phyloP scores from a whole-genome alignment of 1,284 basidiomycete species.

The Pseudozyma sp. region DNA sequence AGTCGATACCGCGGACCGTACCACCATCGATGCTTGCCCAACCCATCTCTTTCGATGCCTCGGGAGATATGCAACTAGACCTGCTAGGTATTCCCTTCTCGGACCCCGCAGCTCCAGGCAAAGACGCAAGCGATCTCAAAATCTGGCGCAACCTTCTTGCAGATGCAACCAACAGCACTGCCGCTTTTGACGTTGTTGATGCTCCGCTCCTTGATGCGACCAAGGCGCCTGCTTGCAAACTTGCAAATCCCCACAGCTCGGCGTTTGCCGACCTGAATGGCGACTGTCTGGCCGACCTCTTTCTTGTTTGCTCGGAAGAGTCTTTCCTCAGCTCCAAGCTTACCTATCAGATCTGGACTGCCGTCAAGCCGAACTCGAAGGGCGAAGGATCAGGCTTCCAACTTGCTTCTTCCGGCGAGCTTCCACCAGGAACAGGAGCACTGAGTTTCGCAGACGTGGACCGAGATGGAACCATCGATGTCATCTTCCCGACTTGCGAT shows the following conservation, averaged over 20 bases:
- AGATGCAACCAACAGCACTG: slow-evolving; percentile 16
- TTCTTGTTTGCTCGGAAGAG: slow-evolving; percentile 82
- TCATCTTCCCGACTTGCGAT: slow-evolving; percentile 88
- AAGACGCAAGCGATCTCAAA: slow-evolving; percentile 42
- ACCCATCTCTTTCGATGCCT: slow-evolving; percentile 85
- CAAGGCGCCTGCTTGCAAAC: slow-evolving; percentile 73
- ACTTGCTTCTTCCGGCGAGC: slow-evolving; percentile 76
- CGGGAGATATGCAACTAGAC: slow-evolving; percentile 89
- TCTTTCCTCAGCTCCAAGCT: slow-evolving; percentile 65
- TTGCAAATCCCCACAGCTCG: slow-evolving; percentile 90
- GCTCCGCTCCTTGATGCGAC: slow-evolving; percentile 29
- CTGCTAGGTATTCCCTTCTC: slow-evolving; percentile 78
- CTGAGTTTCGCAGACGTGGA: slow-evolving; percentile 93
- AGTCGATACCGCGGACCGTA: slow-evolving; percentile 70
- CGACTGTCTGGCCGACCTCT: slow-evolving; percentile 93
- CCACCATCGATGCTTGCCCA: slow-evolving; percentile 80
- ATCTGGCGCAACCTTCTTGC: slow-evolving; percentile 57
- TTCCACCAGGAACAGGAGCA: slow-evolving; percentile 83
- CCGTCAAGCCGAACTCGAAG: slow-evolving; percentile 40
- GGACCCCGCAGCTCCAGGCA: slow-evolving; percentile 8
- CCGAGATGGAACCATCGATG: slow-evolving; percentile 94
- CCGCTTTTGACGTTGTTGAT: slow-evolving; percentile 34
- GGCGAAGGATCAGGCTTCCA: slow-evolving; percentile 75
- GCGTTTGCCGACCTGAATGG: slow-evolving; percentile 95
- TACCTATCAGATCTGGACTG: slow-evolving; percentile 86